Conservation (phyloP, 2,329 filamentous ascomycete species). For the Colletotrichum abscissum region DNA sequence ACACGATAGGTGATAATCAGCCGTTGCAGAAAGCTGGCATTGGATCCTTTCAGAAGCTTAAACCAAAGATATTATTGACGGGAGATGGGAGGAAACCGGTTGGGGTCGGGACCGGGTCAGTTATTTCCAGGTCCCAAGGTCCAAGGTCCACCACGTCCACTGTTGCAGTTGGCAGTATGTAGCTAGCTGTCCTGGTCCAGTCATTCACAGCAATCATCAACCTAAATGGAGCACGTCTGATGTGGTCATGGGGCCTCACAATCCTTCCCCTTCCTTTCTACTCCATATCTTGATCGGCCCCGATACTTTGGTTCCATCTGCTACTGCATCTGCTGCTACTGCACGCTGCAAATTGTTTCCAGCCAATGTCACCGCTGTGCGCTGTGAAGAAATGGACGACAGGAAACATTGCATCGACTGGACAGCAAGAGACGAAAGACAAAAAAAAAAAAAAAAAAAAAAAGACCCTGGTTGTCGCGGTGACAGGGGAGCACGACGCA, state of each 20-base stretch:
- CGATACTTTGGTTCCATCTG: neutral
- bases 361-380: neutral
- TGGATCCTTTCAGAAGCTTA: neutral
- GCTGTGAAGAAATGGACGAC: no score
- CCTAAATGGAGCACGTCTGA: neutral
- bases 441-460: neutral
- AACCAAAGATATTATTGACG: slow-evolving; percentile 8
- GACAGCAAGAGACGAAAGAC: neutral
- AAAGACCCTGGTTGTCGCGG: slow-evolving; percentile 25
- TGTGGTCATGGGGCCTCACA: slow-evolving; percentile 3
- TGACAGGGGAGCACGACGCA: slow-evolving; percentile 14
- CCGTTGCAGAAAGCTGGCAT: slow-evolving; percentile 8
- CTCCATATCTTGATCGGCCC: neutral
- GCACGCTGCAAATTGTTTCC: neutral
- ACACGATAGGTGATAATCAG: no score
- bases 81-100: slow-evolving; percentile 2
- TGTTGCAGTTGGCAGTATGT: no score
- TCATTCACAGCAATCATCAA: neutral
- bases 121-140: slow-evolving; percentile 19
- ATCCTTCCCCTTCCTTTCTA: neutral
- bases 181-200: neutral
- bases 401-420: neutral
- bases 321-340: neutral
- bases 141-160: neutral
- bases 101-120: slow-evolving; percentile 1